These are phyloP conservation scores for Odonthalia washingtoniensis DNA, from an alignment of 31 red algal genomes.

Conservation along the genomic window DNA sequence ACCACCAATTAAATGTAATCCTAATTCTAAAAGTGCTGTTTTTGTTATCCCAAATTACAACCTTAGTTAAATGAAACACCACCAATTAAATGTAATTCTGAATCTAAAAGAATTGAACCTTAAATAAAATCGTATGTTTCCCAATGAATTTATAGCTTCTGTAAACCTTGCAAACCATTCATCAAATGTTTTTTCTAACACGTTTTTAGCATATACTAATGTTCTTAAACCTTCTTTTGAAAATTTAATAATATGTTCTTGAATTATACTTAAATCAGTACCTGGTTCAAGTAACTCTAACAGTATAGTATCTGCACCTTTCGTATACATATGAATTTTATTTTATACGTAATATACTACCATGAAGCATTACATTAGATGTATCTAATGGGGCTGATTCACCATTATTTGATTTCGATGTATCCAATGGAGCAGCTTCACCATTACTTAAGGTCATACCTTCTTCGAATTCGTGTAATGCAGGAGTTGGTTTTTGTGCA, in stretches of 20 bases:
- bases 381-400: constrained; percentile 50
- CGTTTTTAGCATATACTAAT: constrained; percentile 80
- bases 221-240: constrained; percentile 89
- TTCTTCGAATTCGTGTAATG: constrained; percentile 71
- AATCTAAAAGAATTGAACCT: no score
- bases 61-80: no score
- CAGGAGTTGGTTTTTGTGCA: constrained; percentile 59
- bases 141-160: constrained; percentile 65
- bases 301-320: constrained; percentile 93
- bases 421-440: constrained; percentile 53
- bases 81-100: no score
- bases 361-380: constrained; percentile 78
- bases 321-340: constrained; percentile 78
- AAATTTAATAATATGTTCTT: constrained; percentile 91
- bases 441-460: constrained; percentile 48
- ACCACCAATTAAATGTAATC: no score
- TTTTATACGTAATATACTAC: constrained; percentile 85
- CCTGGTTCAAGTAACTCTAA: constrained; percentile 50
- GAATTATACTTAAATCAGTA: constrained; percentile 31
- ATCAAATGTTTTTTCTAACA: constrained; percentile 62
- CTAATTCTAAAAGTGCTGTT: no score
- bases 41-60: no score
- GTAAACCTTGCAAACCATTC: constrained; percentile 70
- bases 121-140: no score
- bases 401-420: no score